Conservation (phyloP, 2,329 filamentous ascomycete species). For the Fusarium armeniacum region DNA sequence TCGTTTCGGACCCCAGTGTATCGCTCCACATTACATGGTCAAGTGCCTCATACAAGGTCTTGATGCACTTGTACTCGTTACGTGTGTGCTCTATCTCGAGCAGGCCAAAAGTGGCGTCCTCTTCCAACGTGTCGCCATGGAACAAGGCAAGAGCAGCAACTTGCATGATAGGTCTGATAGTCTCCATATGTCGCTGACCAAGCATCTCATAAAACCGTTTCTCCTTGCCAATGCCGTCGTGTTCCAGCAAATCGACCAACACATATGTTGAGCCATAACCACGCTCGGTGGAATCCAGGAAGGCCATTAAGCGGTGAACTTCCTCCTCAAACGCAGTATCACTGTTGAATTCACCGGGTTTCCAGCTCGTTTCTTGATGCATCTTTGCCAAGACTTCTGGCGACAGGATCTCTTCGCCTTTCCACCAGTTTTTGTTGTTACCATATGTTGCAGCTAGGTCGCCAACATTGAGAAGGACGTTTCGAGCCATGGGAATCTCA, state of each 20-base stretch:
- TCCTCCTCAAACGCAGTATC: conserved; percentile 64
- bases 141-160: conserved; percentile 51
- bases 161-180: conserved; percentile 53
- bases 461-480: conserved; percentile 65
- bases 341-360: conserved; percentile 44
- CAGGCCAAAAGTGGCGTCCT: conserved; percentile 58
- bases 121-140: conserved; percentile 51
- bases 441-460: conserved; percentile 64
- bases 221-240: conserved; percentile 55
- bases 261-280: conserved; percentile 70
- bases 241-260: conserved; percentile 56
- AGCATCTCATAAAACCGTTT: conserved; percentile 63
- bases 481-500: conserved; percentile 70
- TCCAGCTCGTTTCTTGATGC: conserved; percentile 52
- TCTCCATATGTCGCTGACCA: conserved; percentile 48
- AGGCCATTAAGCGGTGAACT: conserved; percentile 73
- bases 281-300: conserved; percentile 72
- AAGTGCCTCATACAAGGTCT: conserved; percentile 63
- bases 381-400: conserved; percentile 56
- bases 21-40: conserved; percentile 65
- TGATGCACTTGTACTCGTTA: conserved; percentile 57
- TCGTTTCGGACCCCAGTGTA: conserved; percentile 55
- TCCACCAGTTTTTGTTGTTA: conserved; percentile 72
- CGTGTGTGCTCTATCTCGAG: conserved; percentile 58
- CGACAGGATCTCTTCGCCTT: conserved; percentile 65